Percentiles rank a stretch among this genome's conserved stretches.
phyloP scores from a whole-genome alignment of 768 basidiomycete species.

The Cubamyces sp. region DNA sequence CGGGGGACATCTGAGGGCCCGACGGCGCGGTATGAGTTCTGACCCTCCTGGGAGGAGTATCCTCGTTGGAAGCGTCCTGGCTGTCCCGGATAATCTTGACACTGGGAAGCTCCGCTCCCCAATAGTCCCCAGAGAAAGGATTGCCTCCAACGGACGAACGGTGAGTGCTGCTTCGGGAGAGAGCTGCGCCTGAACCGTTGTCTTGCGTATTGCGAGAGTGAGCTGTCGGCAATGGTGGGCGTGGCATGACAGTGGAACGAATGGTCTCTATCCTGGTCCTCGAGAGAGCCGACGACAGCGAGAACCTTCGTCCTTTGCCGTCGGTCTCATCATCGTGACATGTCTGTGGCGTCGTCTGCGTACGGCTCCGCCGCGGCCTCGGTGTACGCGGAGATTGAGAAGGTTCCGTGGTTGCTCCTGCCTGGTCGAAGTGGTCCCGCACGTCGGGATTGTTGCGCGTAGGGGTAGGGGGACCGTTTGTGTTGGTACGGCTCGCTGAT shows the following conservation, averaged over 20 bases:
- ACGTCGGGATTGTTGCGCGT: not conserved
- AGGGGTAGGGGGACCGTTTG: not conserved
- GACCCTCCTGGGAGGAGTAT: not conserved
- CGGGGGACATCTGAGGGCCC: not conserved
- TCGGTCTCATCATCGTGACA: not conserved
- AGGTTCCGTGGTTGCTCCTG: not conserved
- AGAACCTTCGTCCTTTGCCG: slow-evolving; percentile 24
- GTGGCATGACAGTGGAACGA: slow-evolving; percentile 29
- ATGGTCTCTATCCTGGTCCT: slow-evolving; percentile 26
- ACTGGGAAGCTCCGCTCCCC: slow-evolving; percentile 20
- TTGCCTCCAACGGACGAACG: not conserved
- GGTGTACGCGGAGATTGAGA: slow-evolving; percentile 9
- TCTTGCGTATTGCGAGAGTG: not conserved
- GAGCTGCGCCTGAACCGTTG: not conserved
- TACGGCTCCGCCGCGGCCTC: slow-evolving; percentile 14
- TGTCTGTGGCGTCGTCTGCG: slow-evolving; percentile 21
- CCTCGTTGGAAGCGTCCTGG: not conserved
- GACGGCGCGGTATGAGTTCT: slow-evolving; percentile 19
- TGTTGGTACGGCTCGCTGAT: not conserved
- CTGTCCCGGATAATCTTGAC: not conserved
- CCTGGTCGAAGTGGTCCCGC: not conserved
- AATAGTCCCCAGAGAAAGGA: not conserved
- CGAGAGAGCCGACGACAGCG: slow-evolving; percentile 28
- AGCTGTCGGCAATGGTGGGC: slow-evolving; percentile 28
- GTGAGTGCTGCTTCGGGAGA: not conserved